A percentile compares a stretch with the other conserved stretches of the same genome.
Conservation (phyloP, 768 basidiomycete species). For the Lyophyllum semitale region DNA sequence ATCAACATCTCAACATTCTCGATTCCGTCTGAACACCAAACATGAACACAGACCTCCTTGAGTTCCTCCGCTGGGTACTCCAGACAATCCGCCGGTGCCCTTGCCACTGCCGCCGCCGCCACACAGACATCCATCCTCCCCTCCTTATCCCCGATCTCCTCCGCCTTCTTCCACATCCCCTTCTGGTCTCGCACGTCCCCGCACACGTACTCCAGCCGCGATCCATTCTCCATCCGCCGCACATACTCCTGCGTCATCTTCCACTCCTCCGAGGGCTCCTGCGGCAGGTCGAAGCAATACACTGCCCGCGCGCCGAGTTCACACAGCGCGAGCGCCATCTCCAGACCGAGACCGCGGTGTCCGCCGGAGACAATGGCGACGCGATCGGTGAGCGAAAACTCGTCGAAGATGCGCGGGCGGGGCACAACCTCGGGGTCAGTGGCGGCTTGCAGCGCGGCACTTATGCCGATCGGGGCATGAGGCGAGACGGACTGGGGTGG, state of each 20-base stretch:
- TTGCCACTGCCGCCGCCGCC: conserved; percentile 77
- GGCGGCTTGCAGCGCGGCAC: conserved; percentile 51
- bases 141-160: conserved; percentile 66
- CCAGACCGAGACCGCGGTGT: conserved; percentile 74
- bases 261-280: conserved; percentile 60
- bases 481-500: conserved; percentile 49
- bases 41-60: conserved; percentile 50
- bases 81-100: conserved; percentile 59
- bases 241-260: conserved; percentile 53
- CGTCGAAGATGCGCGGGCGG: conserved; percentile 54
- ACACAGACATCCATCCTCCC: conserved; percentile 74
- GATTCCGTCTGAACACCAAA: background rate
- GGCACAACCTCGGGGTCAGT: conserved; percentile 33
- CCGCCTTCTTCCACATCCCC: conserved; percentile 53
- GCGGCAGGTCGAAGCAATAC: conserved; percentile 69
- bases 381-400: conserved; percentile 57
- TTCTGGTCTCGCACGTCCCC: conserved; percentile 70
- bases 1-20: background rate
- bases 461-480: conserved; percentile 65
- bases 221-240: conserved; percentile 40
- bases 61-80: conserved; percentile 68
- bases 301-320: conserved; percentile 73
- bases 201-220: conserved; percentile 58
- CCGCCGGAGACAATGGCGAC: conserved; percentile 67
- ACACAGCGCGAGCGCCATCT: conserved; percentile 74